These are phyloP conservation scores for Triticum dicoccoides DNA, from an alignment of 176 grass and related monocot species.

Conservation along the genomic window DNA sequence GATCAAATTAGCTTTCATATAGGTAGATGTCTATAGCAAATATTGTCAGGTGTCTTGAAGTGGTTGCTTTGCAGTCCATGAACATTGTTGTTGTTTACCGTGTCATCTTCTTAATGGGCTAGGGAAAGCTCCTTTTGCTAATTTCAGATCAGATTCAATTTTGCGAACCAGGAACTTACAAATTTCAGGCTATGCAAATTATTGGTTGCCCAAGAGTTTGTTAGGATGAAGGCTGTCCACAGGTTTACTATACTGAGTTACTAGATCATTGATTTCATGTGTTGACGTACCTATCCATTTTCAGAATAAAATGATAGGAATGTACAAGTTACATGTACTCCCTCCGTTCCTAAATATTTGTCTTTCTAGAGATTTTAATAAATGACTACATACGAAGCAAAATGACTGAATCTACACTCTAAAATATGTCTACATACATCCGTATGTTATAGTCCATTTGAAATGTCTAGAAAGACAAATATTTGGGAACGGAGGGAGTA, in stretches of 20 bases:
- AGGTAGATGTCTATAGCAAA: background rate
- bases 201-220: background rate
- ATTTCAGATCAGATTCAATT: background rate
- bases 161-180: background rate
- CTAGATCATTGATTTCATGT: no score
- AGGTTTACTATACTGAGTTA: background rate
- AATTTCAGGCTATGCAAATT: background rate
- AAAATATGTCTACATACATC: no score
- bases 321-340: no score
- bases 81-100: background rate
- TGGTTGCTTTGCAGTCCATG: background rate
- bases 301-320: no score
- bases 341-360: no score
- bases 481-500: no score
- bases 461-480: no score
- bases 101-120: background rate
- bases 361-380: no score
- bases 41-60: background rate
- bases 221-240: background rate
- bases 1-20: background rate
- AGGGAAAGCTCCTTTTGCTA: background rate
- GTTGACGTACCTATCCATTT: no score
- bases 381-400: no score
- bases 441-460: no score
- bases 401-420: no score